Evolutionary conservation across 805 yeast genomes (phyloP), one percentile per base, ranked within the genome.

Genomic region (Lachancea meyersii): DNA sequence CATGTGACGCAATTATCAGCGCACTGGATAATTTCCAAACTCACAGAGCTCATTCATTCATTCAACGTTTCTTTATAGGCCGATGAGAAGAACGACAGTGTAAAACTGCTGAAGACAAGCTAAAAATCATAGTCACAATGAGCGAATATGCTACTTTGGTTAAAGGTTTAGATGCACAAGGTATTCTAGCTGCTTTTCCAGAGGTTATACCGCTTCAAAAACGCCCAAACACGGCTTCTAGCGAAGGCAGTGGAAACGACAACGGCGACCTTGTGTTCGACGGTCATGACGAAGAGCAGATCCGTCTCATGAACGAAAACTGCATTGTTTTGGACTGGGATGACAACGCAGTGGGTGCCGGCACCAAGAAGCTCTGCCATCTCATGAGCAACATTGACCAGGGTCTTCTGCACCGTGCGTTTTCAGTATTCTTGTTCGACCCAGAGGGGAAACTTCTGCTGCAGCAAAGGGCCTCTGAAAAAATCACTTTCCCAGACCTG

Each of bases 391-490:
- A 89, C 64, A 93, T 93, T 56, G 72, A 88, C 40, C 68, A 70
- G 48, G 98, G 98, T 3, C 71, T 93, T 38, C 71, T 93, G 46
- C 99, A 93, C 67, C 77, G 99, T 53, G 97, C 97, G 0, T 93
- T 93, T 61, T 86, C 96, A 20, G 96, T 89, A n/a, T 93, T 93
- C 55, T 67, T 91, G 42, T 93, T 93, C 70, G 82, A 88, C 63
- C 76, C 76, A 18, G 77, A 85, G 35, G 79, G 80, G 46, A 74
- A 83, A 64, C 73, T 93, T 48, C 72, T 93, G 45, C 71, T 93
- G 52, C 99, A 93, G 68, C 97, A 91, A 68, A 79, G 99, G 54
- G 97, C 99, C 0, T 79, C 80, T 38, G 97, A 93, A 62, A 93
- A 93, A 64, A 93, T 93, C 68, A 93, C 99, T 1, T 93, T 93